These are phyloP conservation scores for Amanita fuliginea DNA, from an alignment of 768 basidiomycete species.

Conservation along the genomic window DNA sequence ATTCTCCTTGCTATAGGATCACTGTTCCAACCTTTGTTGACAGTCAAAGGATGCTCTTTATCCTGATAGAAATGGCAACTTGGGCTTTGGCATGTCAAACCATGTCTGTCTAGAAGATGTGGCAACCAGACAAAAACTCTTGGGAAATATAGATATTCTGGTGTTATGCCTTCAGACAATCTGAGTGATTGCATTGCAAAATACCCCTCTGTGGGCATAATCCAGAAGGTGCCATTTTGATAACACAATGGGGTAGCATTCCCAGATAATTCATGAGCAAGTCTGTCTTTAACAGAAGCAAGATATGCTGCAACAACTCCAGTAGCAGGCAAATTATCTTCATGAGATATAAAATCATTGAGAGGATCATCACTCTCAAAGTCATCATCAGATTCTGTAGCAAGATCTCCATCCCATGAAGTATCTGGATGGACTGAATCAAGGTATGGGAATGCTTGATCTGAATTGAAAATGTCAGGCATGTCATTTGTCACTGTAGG, in stretches of 20 bases:
- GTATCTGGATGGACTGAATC: not conserved
- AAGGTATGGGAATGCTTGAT: constrained; percentile 4
- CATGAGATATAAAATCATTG: constrained; percentile 2
- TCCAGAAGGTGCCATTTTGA: constrained; percentile 7
- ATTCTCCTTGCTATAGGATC: constrained; percentile 10
- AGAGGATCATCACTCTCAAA: constrained; percentile 2
- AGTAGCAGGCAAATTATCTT: not conserved
- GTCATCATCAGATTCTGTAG: constrained; percentile 1
- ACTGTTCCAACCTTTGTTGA: constrained; percentile 12
- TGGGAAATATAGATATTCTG: constrained; percentile 1
- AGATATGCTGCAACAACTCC: constrained; percentile 4
- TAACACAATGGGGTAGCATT: constrained; percentile 6
- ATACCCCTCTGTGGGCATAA: constrained; percentile 4
- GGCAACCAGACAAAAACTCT: constrained; percentile 7
- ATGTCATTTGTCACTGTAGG: not conserved
- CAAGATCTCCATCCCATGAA: not conserved
- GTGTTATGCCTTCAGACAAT: constrained; percentile 1
- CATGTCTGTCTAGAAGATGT: not conserved
- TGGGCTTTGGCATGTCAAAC: not conserved
- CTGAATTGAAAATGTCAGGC: not conserved
- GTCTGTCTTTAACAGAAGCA: constrained; percentile 5
- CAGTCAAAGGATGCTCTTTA: constrained; percentile 4
- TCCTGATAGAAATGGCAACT: constrained; percentile 1
- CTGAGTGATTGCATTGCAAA: constrained; percentile 5
- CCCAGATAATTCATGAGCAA: constrained; percentile 3